Evolutionary conservation across 306 rosid genomes (phyloP).

Genomic region (Phaseolus lunatus): DNA sequence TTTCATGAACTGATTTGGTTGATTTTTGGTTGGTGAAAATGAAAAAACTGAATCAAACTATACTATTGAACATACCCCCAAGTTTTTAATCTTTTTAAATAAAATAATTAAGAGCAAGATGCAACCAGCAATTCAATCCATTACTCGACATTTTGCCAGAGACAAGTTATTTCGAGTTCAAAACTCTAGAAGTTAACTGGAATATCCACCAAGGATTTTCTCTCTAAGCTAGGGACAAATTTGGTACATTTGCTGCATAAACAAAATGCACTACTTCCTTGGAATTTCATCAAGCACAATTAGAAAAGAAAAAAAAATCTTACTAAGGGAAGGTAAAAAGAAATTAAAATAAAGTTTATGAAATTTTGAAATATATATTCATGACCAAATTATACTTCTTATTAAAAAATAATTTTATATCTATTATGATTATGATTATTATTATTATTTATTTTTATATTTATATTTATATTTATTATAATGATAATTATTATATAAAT

Average conservation of each 20-base stretch:
- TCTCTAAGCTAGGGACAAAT: background rate
- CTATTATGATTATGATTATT: no score
- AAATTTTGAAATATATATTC: no score
- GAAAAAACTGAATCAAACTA: background rate
- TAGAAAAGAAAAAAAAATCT: no score
- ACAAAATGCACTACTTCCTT: no score
- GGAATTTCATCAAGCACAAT: no score
- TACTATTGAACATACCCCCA: background rate
- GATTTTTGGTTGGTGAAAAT: background rate
- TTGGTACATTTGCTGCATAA: background rate
- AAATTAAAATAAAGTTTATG: no score
- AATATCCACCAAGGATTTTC: background rate
- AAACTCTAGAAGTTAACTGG: background rate
- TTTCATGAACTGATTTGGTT: background rate
- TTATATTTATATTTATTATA: no score
- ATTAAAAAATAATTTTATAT: no score
- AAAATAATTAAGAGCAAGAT: slow-evolving; percentile 4
- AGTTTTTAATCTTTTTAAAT: slow-evolving; percentile 4
- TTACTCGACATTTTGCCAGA: background rate
- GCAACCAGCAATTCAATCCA: background rate
- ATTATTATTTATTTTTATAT: no score
- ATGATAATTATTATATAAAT: no score
- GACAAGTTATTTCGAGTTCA: background rate
- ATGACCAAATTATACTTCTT: no score
- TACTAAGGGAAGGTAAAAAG: no score